These are phyloP conservation scores for Hyaloscypha bicolor DNA, from an alignment of 495 filamentous ascomycete species.

Conservation along the genomic window DNA sequence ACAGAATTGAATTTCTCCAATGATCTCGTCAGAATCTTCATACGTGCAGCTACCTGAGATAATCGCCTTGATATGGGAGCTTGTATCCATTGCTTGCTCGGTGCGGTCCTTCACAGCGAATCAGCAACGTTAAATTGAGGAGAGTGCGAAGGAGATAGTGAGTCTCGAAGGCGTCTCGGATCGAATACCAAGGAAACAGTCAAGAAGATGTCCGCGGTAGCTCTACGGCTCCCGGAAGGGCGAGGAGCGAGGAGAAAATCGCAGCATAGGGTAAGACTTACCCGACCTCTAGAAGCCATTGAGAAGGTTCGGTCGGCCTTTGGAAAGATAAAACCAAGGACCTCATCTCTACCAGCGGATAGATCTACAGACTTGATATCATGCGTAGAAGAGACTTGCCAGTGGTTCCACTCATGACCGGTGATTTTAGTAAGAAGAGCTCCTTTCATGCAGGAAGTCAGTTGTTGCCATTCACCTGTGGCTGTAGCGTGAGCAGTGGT, in stretches of 20 bases:
- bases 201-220: too few species aligned
- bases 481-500: constrained; percentile 23
- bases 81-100: constrained; percentile 65
- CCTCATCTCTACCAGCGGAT: constrained; percentile 32
- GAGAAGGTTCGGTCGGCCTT: constrained; percentile 65
- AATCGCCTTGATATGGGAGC: constrained; percentile 33
- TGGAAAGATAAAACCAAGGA: constrained; percentile 56
- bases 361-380: constrained; percentile 39
- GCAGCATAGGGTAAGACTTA: neutral
- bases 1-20: constrained; percentile 87
- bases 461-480: constrained; percentile 38
- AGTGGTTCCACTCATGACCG: constrained; percentile 45
- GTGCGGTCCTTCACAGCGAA: constrained; percentile 53
- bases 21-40: constrained; percentile 53
- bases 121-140: too few species aligned
- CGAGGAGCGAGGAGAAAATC: too few species aligned
- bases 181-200: too few species aligned
- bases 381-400: constrained; percentile 53
- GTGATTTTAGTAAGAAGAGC: constrained; percentile 51
- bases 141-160: too few species aligned
- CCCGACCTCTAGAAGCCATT: constrained; percentile 64
- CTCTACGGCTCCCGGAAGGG: too few species aligned
- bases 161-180: too few species aligned
- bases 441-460: constrained; percentile 54
- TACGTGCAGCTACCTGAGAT: constrained; percentile 39